phyloP scores from a whole-genome alignment of 108 stramenopile genomes.

The Craspedostauros australis region DNA sequence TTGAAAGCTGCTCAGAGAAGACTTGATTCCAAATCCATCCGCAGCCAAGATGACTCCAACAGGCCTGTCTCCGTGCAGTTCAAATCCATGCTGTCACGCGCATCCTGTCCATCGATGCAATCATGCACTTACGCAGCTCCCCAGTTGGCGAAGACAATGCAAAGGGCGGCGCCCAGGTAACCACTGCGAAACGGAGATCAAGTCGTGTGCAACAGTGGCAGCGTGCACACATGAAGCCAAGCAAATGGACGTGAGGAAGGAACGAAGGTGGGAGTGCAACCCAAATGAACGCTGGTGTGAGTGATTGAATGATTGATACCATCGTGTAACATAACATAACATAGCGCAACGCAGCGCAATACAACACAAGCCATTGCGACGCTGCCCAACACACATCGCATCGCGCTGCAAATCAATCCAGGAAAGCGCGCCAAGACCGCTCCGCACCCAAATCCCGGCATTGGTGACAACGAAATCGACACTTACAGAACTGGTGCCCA shows the following conservation, averaged over 20 bases:
- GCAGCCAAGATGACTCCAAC: no score
- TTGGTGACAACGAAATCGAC: background rate
- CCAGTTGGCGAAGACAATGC: constrained; percentile 40
- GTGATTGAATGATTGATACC: no score
- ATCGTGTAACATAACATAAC: background rate
- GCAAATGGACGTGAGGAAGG: no score
- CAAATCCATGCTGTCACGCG: no score
- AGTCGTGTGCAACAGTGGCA: no score
- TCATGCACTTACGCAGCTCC: constrained; percentile 29
- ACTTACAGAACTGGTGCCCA: constrained; percentile 27
- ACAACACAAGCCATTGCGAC: background rate
- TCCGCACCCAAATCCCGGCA: background rate
- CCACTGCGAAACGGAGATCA: constrained; percentile 25
- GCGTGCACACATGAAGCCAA: no score
- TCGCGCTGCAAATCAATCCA: no score
- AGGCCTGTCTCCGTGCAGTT: no score
- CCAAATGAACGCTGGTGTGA: no score
- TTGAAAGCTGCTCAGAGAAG: background rate
- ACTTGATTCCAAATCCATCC: background rate
- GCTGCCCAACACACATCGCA: no score
- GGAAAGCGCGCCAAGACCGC: background rate
- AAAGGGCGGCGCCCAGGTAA: constrained; percentile 45
- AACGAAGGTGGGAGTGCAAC: no score
- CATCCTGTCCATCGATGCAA: background rate
- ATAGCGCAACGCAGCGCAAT: background rate